phyloP scores from a whole-genome alignment of 2,329 filamentous ascomycete genomes.

The Diaporthe vaccinii region DNA sequence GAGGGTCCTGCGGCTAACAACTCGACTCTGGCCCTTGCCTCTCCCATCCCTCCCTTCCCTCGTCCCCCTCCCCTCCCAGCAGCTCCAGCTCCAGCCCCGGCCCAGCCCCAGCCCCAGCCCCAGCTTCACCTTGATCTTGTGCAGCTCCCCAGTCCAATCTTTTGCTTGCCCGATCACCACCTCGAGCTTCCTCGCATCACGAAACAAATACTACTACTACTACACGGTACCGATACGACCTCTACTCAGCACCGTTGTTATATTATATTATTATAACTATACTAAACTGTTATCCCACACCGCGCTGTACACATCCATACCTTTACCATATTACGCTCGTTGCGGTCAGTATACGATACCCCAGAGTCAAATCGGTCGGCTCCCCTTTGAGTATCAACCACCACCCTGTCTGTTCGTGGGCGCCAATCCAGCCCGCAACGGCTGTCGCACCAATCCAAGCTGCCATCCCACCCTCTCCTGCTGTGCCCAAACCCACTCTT shows the following conservation, averaged over 20 bases:
- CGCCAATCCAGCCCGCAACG: constrained; percentile 28
- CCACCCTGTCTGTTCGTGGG: constrained; percentile 14
- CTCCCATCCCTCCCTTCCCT: background rate
- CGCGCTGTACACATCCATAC: background rate
- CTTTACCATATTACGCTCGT: background rate
- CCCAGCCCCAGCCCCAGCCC: background rate
- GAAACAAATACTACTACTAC: background rate
- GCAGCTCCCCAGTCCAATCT: constrained; percentile 13
- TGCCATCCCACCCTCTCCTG: constrained; percentile 19
- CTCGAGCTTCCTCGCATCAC: constrained; percentile 16
- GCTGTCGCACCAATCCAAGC: constrained; percentile 33
- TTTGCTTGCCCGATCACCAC: background rate
- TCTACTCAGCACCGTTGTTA: background rate
- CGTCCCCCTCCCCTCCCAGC: background rate
- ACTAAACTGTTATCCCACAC: background rate
- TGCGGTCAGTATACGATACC: constrained; percentile 4
- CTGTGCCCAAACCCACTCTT: constrained; percentile 18
- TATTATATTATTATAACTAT: constrained; percentile 4
- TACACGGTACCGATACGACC: background rate
- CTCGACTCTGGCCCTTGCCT: constrained; percentile 6
- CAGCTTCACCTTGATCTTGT: constrained; percentile 5
- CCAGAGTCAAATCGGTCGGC: constrained; percentile 21
- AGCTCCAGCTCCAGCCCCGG: constrained; percentile 3
- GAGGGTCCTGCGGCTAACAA: constrained; percentile 21
- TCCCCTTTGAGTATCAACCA: constrained; percentile 8